Evolutionary conservation across 495 filamentous ascomycete species (phyloP), one percentile per base, ranked within the genome.

Genomic region (Neurospora sp.): DNA sequence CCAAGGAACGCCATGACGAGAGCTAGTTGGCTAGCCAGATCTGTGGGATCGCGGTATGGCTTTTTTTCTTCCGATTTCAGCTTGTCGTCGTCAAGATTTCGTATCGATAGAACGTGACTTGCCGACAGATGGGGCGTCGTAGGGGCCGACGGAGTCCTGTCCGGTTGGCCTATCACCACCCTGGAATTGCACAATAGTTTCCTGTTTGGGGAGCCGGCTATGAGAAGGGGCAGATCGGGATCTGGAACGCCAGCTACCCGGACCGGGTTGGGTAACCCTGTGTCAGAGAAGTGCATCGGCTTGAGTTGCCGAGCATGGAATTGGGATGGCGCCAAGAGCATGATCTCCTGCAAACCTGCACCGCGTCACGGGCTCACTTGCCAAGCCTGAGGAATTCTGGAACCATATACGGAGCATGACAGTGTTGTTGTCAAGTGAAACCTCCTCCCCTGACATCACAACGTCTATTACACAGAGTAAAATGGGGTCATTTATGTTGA

Each of bases 201-300:
- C 53, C 53, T 17, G 53, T 65, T 65, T 65, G 53, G 53, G 53
- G 53, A 35, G 14, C 53, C 53, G 8, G 53, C 53, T 7, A 65
- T 35, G 53, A 65, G 53, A 61, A 31, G 70, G 41, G 40, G 41
- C 53, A 12, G 41, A 71, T 71, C 40, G 70, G 70, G 69, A 31
- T 72, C 71, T 73, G 69, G 40, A 40, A 70, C 14, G 53, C 53
- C 53, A 35, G 61, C 73, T 77, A 78, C 75, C 77, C 78, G 76
- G 78, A 77, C 77, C 76, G 77, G 75, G 75, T 73, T 74, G 74
- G 79, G 74, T 75, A 70, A 73, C 70, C 78, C 71, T 74, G 40
- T 78, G 79, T 79, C 45, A 77, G 79, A 78, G 80, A 79, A 75
- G 72, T 78, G 78, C 76, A 74, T 81, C 80, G 80, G 80, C 77